phyloP scores from a whole-genome alignment of 495 filamentous ascomycete genomes.

The Parmelia sp. region DNA sequence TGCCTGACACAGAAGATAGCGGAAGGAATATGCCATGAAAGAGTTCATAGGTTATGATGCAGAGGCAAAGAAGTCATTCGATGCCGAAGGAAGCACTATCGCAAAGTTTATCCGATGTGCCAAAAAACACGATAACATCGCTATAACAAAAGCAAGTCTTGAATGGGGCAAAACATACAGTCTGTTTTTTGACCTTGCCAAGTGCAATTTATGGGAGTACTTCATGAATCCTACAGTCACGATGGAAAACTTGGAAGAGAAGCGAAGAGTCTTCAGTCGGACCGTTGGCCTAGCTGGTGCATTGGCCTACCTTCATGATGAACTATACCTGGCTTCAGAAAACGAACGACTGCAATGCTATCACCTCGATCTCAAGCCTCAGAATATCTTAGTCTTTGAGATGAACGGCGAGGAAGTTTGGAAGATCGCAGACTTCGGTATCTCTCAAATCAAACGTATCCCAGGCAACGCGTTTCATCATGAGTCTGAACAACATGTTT shows the following conservation, averaged over 20 bases:
- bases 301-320: constrained; percentile 7
- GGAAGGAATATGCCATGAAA: constrained; percentile 2
- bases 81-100: background rate
- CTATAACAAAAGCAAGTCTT: constrained; percentile 9
- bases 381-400: constrained; percentile 15
- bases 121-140: constrained; percentile 3
- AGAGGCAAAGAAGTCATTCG: constrained; percentile 7
- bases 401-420: constrained; percentile 9
- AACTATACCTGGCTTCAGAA: background rate
- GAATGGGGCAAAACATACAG: constrained; percentile 7
- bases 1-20: background rate
- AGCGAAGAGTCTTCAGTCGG: background rate
- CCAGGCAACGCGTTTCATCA: no score
- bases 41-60: background rate
- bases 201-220: constrained; percentile 10
- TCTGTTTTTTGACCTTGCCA: constrained; percentile 13
- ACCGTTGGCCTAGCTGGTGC: constrained; percentile 8
- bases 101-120: background rate
- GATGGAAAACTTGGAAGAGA: background rate
- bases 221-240: background rate
- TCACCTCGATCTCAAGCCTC: constrained; percentile 14
- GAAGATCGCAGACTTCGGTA: no score
- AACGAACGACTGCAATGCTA: constrained; percentile 4
- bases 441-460: constrained; percentile 8
- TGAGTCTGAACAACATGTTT: background rate